These are phyloP conservation scores for Hibiscus mutabilis DNA, from an alignment of 345 rosid genomes.

Conservation along the genomic window DNA sequence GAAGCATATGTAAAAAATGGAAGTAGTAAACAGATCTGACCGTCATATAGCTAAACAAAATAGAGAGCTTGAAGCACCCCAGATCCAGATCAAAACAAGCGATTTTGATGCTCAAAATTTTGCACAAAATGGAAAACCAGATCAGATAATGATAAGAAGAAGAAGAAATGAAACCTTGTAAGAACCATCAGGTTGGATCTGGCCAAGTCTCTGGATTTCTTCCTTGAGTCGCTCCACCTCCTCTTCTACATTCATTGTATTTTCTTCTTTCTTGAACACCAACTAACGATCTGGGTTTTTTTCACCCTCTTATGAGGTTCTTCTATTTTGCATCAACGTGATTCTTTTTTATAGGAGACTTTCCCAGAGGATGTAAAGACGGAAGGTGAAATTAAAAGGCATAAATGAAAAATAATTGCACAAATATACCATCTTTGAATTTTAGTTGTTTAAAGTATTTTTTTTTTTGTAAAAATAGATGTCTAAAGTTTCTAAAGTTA, in stretches of 20 bases:
- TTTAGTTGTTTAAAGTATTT: too few species aligned
- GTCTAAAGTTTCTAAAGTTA: too few species aligned
- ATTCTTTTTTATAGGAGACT: too few species aligned
- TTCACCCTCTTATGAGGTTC: not conserved
- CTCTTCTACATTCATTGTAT: conserved; percentile 80
- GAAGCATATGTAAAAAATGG: not conserved
- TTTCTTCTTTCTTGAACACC: not conserved
- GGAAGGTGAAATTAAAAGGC: too few species aligned
- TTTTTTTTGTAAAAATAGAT: too few species aligned
- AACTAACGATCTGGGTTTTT: not conserved
- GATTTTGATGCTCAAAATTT: not conserved
- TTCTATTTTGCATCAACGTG: not conserved
- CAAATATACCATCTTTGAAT: too few species aligned
- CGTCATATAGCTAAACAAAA: not conserved
- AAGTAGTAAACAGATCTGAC: not conserved
- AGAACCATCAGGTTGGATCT: conserved; percentile 74
- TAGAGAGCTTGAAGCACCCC: not conserved
- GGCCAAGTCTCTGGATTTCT: conserved; percentile 81
- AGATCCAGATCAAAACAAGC: not conserved
- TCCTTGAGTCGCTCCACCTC: conserved; percentile 75
- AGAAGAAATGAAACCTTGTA: conserved; percentile 42
- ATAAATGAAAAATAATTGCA: too few species aligned
- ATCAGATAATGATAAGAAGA: not conserved
- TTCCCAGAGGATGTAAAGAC: too few species aligned
- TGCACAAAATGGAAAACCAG: not conserved